A percentile compares a stretch with the other conserved stretches of the same genome.
Evolutionary conservation across 257 asterid genomes (phyloP).

Genomic region (Plantago major): DNA sequence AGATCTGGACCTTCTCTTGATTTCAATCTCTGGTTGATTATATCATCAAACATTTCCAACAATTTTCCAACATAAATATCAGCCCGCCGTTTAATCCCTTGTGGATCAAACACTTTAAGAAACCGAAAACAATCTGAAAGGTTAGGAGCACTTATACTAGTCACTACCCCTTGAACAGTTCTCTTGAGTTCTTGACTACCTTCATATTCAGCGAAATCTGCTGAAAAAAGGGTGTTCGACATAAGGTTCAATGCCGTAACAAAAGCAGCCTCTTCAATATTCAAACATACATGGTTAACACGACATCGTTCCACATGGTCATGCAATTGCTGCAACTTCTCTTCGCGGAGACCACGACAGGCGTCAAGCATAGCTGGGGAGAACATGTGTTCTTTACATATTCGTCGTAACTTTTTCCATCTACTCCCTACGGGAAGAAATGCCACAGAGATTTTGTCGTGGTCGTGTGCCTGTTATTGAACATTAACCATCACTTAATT

Average conservation of each 20-base stretch:
- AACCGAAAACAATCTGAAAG: constrained; percentile 31
- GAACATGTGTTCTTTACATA: constrained; percentile 32
- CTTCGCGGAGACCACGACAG: constrained; percentile 20
- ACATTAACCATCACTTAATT: too few relatives aligned
- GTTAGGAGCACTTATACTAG: constrained; percentile 25
- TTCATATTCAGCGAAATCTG: constrained; percentile 19
- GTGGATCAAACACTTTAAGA: constrained; percentile 27
- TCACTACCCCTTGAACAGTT: constrained; percentile 26
- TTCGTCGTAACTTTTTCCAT: constrained; percentile 31
- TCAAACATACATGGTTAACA: constrained; percentile 15
- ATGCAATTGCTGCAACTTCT: constrained; percentile 22
- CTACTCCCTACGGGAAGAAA: constrained; percentile 22
- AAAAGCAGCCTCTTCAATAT: constrained; percentile 33
- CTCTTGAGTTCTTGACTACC: constrained; percentile 29
- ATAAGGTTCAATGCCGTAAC: constrained; percentile 33
- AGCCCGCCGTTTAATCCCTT: constrained; percentile 25
- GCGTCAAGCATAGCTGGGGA: constrained; percentile 23
- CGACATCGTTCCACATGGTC: constrained; percentile 18
- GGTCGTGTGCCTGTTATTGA: constrained; percentile 15
- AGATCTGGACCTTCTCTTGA: neutral
- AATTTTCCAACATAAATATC: constrained; percentile 9
- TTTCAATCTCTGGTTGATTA: constrained; percentile 12
- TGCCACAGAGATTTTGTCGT: constrained; percentile 22
- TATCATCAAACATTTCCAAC: constrained; percentile 14
- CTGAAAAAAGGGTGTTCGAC: constrained; percentile 33